Base-by-base conservation (phyloP, 2,329 filamentous ascomycete species). In the Tolypocladium tropicale region DNA sequence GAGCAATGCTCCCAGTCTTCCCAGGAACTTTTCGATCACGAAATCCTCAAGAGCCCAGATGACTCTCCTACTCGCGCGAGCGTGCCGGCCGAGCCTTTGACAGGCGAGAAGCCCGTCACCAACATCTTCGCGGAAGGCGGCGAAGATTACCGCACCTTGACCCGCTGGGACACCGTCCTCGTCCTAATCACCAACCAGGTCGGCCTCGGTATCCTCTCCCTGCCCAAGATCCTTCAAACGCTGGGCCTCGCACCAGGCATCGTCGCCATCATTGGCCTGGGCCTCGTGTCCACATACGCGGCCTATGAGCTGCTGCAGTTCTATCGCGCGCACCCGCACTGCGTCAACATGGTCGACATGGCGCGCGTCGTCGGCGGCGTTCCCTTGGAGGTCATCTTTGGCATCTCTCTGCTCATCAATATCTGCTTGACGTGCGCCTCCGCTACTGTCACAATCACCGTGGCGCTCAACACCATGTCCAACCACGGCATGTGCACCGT, bases 301-400 rank as follows among this genome's bases (percentile, higher is more conserved):
- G 69, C 86, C 12, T 66, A 68, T 21, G 65, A 65, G 37, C 62
- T 70, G 33, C 86, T 85, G 81, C 81, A 85, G 65, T 89, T 88
- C 68, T 89, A 84, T 67, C 72, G 86, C 57, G 77, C 80, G 53
- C 81, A 89, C 64, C 85, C 84, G 0, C 81, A 88, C 66, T 79
- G 86, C 56, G 78, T 84, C 61, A 86, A 89, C 70, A 82, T 89
- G 9, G 88, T 85, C 62, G 86, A 89, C 63, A 83, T 89, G 80
- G 77, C 79, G 77, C 64, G 77, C 74, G 64, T 81, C 71, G 63
- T 81, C 72, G 74, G 69, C 1, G 67, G 68, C 2, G 60, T 61
- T 1, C 55, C 61, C 4, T 60, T 70, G 16, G 66, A 65, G 32
- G 58, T 65, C 23, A 30, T 62, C 1, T 57, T 65, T 10, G 68